Conservation (phyloP, 495 filamentous ascomycete genomes). For the Penicillium pulvis region DNA sequence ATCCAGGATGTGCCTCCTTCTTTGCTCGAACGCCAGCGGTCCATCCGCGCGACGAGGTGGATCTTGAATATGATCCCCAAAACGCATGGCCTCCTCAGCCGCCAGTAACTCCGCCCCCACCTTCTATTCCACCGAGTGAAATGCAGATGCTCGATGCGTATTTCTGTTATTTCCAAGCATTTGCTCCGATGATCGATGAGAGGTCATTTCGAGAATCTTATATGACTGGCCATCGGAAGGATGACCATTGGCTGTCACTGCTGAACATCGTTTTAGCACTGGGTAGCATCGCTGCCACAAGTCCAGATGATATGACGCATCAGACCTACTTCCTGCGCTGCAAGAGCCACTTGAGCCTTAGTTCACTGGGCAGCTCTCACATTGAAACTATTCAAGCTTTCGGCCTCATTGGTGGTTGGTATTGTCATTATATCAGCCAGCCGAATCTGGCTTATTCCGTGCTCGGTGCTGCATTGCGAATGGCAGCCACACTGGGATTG, state of each 20-base stretch:
- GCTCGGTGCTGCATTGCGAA: conserved; percentile 64
- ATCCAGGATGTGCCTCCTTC: conserved; percentile 61
- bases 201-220: conserved; percentile 72
- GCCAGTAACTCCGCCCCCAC: conserved; percentile 32
- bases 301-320: conserved; percentile 70
- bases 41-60: conserved; percentile 23
- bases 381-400: conserved; percentile 71
- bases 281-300: conserved; percentile 70
- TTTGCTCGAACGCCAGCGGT: conserved; percentile 48
- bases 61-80: conserved; percentile 19
- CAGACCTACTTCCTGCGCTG: conserved; percentile 71
- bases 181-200: conserved; percentile 78
- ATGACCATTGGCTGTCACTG: conserved; percentile 73
- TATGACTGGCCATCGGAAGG: conserved; percentile 63
- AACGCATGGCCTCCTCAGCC: conserved; percentile 29
- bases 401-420: conserved; percentile 69
- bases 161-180: conserved; percentile 74
- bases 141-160: conserved; percentile 72
- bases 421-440: conserved; percentile 74
- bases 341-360: conserved; percentile 61
- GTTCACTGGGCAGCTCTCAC: conserved; percentile 58
- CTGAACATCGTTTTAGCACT: conserved; percentile 82
- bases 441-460: conserved; percentile 64
- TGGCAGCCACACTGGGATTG: conserved; percentile 70
- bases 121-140: conserved; percentile 37